Evolutionary conservation across 352 stramenopile species (phyloP).

Genomic region (Globisporangium megalacanthum): DNA sequence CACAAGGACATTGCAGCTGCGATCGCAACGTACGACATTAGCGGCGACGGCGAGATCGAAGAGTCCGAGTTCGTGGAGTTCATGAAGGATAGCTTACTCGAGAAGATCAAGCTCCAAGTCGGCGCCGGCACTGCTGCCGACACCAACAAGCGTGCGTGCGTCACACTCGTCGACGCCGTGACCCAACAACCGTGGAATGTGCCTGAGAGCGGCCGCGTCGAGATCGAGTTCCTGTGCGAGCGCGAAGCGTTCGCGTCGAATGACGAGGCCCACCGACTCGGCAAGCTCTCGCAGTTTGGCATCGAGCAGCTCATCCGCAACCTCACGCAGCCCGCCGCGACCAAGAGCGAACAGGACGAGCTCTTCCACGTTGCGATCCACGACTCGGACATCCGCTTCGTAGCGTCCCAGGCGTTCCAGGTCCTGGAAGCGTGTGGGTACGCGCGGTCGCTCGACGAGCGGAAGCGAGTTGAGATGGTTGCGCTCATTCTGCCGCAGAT

Average conservation of each 20-base stretch:
- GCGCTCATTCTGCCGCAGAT: constrained; percentile 78
- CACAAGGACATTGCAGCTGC: constrained; percentile 58
- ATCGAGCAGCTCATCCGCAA: constrained; percentile 74
- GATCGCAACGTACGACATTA: constrained; percentile 73
- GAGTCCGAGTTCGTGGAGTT: constrained; percentile 80
- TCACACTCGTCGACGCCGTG: constrained; percentile 36
- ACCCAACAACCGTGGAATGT: constrained; percentile 65
- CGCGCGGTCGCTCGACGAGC: constrained; percentile 34
- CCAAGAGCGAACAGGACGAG: constrained; percentile 66
- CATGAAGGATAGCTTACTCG: constrained; percentile 59
- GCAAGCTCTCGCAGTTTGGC: constrained; percentile 58
- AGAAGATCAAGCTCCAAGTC: constrained; percentile 55
- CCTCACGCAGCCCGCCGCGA: constrained; percentile 40
- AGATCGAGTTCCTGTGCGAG: constrained; percentile 79
- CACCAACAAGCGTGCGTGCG: constrained; percentile 5
- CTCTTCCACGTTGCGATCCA: constrained; percentile 72
- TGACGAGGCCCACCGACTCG: constrained; percentile 45
- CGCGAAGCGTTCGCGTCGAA: constrained; percentile 56
- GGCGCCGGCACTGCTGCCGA: neutral
- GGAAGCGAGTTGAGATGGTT: constrained; percentile 59
- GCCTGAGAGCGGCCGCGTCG: constrained; percentile 49
- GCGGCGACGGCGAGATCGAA: constrained; percentile 72
- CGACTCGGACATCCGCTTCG: constrained; percentile 79
- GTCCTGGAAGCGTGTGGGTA: constrained; percentile 73
- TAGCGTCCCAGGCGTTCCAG: constrained; percentile 69